Evolutionary conservation across 495 filamentous ascomycete genomes (phyloP).

Genomic region (Emericellopsis terricola): DNA sequence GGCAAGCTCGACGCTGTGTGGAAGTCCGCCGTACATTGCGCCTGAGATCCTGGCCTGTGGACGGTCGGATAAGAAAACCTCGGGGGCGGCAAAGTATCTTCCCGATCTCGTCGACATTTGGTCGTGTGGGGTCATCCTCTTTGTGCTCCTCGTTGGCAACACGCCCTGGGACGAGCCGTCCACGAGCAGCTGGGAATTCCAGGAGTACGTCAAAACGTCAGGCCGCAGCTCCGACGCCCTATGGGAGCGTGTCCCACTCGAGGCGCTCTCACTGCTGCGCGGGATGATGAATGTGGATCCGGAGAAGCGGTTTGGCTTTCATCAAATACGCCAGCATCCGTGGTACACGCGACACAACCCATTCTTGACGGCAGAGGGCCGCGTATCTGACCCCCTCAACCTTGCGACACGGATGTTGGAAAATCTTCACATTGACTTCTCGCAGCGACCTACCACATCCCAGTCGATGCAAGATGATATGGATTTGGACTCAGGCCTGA

Average conservation of each 20-base stretch:
- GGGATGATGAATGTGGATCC: conserved; percentile 86
- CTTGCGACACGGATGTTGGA: conserved; percentile 89
- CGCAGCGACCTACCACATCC: conserved; percentile 39
- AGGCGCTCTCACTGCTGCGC: conserved; percentile 71
- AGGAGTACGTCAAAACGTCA: conserved; percentile 64
- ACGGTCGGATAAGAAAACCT: conserved; percentile 21
- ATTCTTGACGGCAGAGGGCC: conserved; percentile 54
- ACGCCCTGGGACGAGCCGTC: conserved; percentile 97
- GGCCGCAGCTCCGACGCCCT: conserved; percentile 69
- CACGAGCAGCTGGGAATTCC: conserved; percentile 57
- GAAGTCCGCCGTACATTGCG: conserved; percentile 92
- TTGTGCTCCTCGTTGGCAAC: conserved; percentile 87
- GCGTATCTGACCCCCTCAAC: conserved; percentile 58
- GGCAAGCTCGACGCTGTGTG: conserved; percentile 72
- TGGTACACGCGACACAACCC: conserved; percentile 84
- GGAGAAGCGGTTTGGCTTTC: conserved; percentile 59
- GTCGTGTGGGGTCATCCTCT: conserved; percentile 92
- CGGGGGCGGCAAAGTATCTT: conserved; percentile 50
- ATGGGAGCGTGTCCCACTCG: conserved; percentile 62
- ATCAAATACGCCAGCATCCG: conserved; percentile 78
- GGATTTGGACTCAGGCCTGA: conserved; percentile 31
- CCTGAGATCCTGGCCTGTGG: conserved; percentile 62
- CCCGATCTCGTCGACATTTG: conserved; percentile 84
- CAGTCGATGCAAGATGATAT: conserved; percentile 31
- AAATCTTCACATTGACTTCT: conserved; percentile 81